A percentile compares a stretch with the other conserved stretches of the same genome.
Evolutionary conservation across 2,329 filamentous ascomycete genomes (phyloP).

Genomic region (Huntiella bhutanensis): DNA sequence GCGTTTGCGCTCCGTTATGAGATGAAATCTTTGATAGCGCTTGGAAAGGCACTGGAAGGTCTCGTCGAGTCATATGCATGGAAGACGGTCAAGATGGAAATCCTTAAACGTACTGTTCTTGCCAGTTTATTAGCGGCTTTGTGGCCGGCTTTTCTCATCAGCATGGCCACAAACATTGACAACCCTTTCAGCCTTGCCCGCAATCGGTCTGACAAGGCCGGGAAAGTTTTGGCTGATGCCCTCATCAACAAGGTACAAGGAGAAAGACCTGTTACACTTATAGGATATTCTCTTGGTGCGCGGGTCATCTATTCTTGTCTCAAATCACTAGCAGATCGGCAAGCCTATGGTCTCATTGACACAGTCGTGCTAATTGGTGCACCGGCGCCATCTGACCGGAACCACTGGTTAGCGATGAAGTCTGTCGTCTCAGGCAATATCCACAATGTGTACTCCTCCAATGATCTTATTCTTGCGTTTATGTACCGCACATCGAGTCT

Average conservation of each 20-base stretch:
- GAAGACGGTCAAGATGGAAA: conserved; percentile 52
- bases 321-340: conserved; percentile 53
- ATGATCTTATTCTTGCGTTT: conserved; percentile 75
- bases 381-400: conserved; percentile 51
- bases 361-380: conserved; percentile 67
- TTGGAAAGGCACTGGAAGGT: conserved; percentile 53
- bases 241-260: conserved; percentile 67
- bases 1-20: conserved; percentile 76
- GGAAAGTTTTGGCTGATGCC: conserved; percentile 61
- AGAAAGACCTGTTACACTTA: conserved; percentile 58
- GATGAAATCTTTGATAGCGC: conserved; percentile 52
- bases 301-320: conserved; percentile 70
- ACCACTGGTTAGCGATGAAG: conserved; percentile 59
- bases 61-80: conserved; percentile 61
- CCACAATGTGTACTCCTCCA: conserved; percentile 74
- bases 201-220: conserved; percentile 62
- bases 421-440: conserved; percentile 63
- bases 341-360: conserved; percentile 69
- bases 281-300: conserved; percentile 69
- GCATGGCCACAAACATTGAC: conserved; percentile 50
- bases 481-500: conserved; percentile 71
- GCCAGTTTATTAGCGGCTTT: conserved; percentile 48
- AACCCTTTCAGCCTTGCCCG: conserved; percentile 68
- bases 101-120: conserved; percentile 54
- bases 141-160: conserved; percentile 49